Evolutionary conservation across 2,329 filamentous ascomycete genomes (phyloP), one percentile per base, ranked within the genome.

Genomic region (Fonsecaea pugnacius): DNA sequence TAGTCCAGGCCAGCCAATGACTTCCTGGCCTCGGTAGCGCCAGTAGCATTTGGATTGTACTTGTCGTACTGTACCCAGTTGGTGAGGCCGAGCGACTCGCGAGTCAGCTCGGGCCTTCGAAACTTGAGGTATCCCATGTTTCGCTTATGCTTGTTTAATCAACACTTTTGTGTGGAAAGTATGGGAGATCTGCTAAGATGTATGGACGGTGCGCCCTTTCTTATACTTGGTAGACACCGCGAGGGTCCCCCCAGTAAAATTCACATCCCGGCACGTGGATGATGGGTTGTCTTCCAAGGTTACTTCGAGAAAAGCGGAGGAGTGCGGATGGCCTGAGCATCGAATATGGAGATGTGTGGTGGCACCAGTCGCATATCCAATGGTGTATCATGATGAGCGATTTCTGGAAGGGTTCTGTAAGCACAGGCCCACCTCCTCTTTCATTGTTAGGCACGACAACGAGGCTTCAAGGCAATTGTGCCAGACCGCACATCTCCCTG

Each of bases 1-100:
- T 72, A 71, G 56, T 73, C 70, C 43, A 72, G 64, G 36, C 59
- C 59, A 8, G 61, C 64, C 61, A 71, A 40, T 10, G 69, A 71
- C 33, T 67, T 69, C 58, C 68, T 60, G 10, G 63, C 66, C 46
- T 70, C 67, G 21, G 64, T 66, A 30, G 64, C 57, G 18, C 65
- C 62, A 12, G 60, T 57, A 12, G 43, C 57, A 46, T 63, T 58
- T 24, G 69, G 69, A 53, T 70, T 64, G 53, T 67, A 71, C 55
- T 65, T 59, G 51, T 69, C 69, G 50, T 67, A 71, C 38, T 58
- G 50, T 40, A 71, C 67, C 40, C 62, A 66, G 51, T 63, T 67
- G 63, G 67, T 66, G 32, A 69, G 59, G 35, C 67, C 67, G 54
- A 69, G 60, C 21, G 65, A 63, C 60, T 69, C 54, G n/a, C 67